phyloP scores from a whole-genome alignment of 495 filamentous ascomycete species.

The Pseudotulostoma volvatum region DNA sequence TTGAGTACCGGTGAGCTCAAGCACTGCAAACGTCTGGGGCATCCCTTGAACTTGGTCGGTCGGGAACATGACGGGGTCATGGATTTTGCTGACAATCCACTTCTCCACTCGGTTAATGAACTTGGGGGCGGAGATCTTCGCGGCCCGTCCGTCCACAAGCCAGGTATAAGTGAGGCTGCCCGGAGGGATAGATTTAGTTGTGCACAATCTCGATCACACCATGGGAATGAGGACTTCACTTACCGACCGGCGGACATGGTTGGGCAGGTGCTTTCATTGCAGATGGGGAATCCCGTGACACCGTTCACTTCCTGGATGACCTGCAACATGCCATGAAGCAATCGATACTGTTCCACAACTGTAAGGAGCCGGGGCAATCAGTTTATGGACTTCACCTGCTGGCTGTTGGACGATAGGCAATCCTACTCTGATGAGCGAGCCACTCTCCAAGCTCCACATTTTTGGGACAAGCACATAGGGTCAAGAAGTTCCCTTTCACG shows the following conservation, averaged over 20 bases:
- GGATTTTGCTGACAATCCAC: conserved; percentile 85
- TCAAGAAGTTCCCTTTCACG: conserved; percentile 94
- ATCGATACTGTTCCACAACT: conserved; percentile 85
- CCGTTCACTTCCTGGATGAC: conserved; percentile 67
- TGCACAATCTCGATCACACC: background rate
- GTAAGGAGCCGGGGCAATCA: conserved; percentile 3
- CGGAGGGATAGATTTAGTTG: too few species aligned
- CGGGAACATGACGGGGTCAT: conserved; percentile 73
- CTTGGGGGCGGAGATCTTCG: conserved; percentile 59
- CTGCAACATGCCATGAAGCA: conserved; percentile 68
- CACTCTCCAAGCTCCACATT: conserved; percentile 84
- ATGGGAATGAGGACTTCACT: conserved; percentile 22
- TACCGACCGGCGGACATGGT: conserved; percentile 85
- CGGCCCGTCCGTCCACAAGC: conserved; percentile 38
- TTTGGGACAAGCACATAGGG: conserved; percentile 73
- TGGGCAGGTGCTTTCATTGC: conserved; percentile 67
- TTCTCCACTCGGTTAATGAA: conserved; percentile 87
- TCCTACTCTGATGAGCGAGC: conserved; percentile 81
- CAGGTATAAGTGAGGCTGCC: conserved; percentile 79
- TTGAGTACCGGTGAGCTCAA: conserved; percentile 40
- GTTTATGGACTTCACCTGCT: conserved; percentile 7
- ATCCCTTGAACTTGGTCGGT: conserved; percentile 46
- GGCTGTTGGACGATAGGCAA: background rate
- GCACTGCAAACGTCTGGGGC: conserved; percentile 42
- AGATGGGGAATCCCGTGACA: conserved; percentile 52